Evolutionary conservation across 2,329 filamentous ascomycete genomes (phyloP).

Genomic region (Fusarium oxysporum): DNA sequence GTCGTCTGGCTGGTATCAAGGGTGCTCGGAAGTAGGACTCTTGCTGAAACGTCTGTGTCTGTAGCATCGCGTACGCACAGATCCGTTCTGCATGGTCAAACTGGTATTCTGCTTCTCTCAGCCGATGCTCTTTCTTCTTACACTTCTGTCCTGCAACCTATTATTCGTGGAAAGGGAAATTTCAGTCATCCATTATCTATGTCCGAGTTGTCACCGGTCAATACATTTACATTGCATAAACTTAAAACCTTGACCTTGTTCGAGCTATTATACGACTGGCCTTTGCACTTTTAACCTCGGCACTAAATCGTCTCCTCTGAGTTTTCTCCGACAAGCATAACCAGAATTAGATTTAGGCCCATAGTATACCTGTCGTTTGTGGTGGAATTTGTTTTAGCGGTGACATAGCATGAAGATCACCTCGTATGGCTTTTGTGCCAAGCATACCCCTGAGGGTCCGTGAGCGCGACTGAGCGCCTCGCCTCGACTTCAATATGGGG

Average conservation of each 20-base stretch:
- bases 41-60: accelerated
- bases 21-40: not conserved
- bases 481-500: not conserved
- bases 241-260: not conserved
- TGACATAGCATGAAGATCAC: not conserved
- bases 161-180: not conserved
- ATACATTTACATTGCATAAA: accelerated
- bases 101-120: not conserved
- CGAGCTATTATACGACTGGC: accelerated
- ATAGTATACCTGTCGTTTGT: accelerated
- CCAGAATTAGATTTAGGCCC: not conserved
- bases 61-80: accelerated
- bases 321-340: not conserved
- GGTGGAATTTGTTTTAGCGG: not conserved
- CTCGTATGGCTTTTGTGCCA: not conserved
- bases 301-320: not conserved
- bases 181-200: accelerated
- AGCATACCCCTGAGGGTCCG: not conserved
- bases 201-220: accelerated
- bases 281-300: too few relatives aligned
- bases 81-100: accelerated
- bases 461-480: not conserved
- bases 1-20: constrained; percentile 44
- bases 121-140: not conserved
- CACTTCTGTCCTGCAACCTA: not conserved